phyloP scores from a whole-genome alignment of 2,329 filamentous ascomycete genomes.

The Peltaster fructicola region DNA sequence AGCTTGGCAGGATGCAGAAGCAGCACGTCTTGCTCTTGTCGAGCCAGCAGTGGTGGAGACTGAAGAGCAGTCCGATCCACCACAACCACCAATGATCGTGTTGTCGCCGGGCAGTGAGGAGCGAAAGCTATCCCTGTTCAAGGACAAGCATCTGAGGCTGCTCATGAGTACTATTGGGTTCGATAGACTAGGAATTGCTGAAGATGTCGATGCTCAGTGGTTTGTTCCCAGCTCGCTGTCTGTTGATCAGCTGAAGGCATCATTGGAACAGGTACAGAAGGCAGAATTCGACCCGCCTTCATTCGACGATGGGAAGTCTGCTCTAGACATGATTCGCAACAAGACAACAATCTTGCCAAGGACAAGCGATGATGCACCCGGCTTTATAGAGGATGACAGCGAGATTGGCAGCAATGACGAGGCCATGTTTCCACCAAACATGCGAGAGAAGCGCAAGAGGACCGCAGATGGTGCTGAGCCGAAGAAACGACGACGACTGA shows the following conservation, averaged over 20 bases:
- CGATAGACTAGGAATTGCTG: slow-evolving; percentile 45
- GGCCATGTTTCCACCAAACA: slow-evolving; percentile 15
- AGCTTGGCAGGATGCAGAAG: slow-evolving; percentile 42
- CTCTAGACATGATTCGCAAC: slow-evolving; percentile 63
- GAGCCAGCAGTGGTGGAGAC: slow-evolving; percentile 35
- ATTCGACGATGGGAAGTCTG: slow-evolving; percentile 57
- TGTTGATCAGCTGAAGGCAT: slow-evolving; percentile 48
- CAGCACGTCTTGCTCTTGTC: slow-evolving; percentile 17
- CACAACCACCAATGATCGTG: slow-evolving; percentile 32
- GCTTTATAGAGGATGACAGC: slow-evolving; percentile 30
- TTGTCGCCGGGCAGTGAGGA: slow-evolving; percentile 43
- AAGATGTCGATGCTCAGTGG: slow-evolving; percentile 64
- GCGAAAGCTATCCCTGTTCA: slow-evolving; percentile 61
- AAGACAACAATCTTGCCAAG: slow-evolving; percentile 34
- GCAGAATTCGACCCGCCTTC: slow-evolving; percentile 61
- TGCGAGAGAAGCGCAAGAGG: slow-evolving; percentile 11
- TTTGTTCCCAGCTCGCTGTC: slow-evolving; percentile 50
- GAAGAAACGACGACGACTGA: slow-evolving; percentile 41
- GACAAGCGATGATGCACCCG: slow-evolving; percentile 36
- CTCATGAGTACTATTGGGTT: slow-evolving; percentile 64
- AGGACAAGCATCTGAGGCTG: slow-evolving; percentile 71
- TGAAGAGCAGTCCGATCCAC: slow-evolving; percentile 6
- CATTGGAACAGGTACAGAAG: slow-evolving; percentile 54
- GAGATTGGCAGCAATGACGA: slow-evolving; percentile 10
- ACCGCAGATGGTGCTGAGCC: slow-evolving; percentile 24